phyloP scores from a whole-genome alignment of 2,329 filamentous ascomycete genomes.

The Aspergillus oerlinghausenensis region DNA sequence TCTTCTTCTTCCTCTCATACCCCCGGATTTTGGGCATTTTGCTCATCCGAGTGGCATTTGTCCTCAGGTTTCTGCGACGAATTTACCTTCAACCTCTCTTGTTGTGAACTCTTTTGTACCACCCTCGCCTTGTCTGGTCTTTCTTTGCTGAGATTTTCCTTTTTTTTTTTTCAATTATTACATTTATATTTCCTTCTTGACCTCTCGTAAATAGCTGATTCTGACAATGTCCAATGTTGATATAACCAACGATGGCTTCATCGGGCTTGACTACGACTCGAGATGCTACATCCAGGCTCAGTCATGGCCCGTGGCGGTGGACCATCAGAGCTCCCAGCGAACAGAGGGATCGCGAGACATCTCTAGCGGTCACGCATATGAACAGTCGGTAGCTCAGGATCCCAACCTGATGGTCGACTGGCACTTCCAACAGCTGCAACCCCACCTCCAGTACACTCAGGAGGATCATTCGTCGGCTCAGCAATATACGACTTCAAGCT shows the following conservation, averaged over 20 bases:
- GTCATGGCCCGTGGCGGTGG: constrained; percentile 41
- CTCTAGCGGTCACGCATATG: constrained; percentile 40
- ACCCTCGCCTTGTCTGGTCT: constrained; percentile 9
- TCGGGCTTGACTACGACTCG: constrained; percentile 46
- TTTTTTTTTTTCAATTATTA: constrained; percentile 5
- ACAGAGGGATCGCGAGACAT: constrained; percentile 37
- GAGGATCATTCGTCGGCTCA: constrained; percentile 53
- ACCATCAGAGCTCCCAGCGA: constrained; percentile 36
- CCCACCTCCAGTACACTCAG: constrained; percentile 35
- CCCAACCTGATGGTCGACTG: constrained; percentile 43
- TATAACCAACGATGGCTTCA: constrained; percentile 42
- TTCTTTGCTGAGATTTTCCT: constrained; percentile 1
- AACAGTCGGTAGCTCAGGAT: constrained; percentile 42
- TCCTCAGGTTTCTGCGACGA: constrained; percentile 20
- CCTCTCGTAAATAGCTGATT: constrained; percentile 14
- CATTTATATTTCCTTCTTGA: constrained; percentile 15
- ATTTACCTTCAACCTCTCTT: constrained; percentile 10
- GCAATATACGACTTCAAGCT: constrained; percentile 56
- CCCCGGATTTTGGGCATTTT: constrained; percentile 29
- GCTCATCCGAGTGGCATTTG: constrained; percentile 24
- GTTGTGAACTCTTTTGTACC: constrained; percentile 19
- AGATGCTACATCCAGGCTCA: constrained; percentile 42
- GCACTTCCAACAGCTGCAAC: constrained; percentile 41
- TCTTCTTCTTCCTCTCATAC: constrained; percentile 23
- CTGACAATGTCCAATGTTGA: constrained; percentile 42